These are phyloP conservation scores for Kodamaea restingae DNA, from an alignment of 805 yeast species.

Conservation along the genomic window DNA sequence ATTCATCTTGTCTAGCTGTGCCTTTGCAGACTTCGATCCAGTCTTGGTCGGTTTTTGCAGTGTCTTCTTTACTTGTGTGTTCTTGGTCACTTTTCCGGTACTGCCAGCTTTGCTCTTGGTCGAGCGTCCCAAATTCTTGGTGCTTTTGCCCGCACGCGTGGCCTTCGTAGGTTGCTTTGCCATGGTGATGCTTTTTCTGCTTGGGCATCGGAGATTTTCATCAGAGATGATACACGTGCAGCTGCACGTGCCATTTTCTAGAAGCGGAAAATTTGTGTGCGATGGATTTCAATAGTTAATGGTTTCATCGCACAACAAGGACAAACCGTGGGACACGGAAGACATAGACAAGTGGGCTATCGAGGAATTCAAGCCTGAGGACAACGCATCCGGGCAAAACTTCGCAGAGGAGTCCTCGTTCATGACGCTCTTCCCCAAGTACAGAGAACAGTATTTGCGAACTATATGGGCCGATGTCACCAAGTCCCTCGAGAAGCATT, in stretches of 20 bases:
- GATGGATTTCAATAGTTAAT: conserved; percentile 32
- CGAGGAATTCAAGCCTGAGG: conserved; percentile 86
- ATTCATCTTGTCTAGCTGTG: conserved; percentile 32
- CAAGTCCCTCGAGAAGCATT: conserved; percentile 64
- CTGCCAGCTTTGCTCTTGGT: neutral
- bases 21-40: conserved; percentile 28
- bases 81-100: neutral
- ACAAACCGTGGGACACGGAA: conserved; percentile 97
- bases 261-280: conserved; percentile 1
- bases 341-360: conserved; percentile 91
- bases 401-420: conserved; percentile 96
- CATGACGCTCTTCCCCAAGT: conserved; percentile 93
- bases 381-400: conserved; percentile 79
- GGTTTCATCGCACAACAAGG: conserved; percentile 92
- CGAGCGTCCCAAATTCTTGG: neutral
- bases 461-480: conserved; percentile 94
- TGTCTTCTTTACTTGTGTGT: neutral
- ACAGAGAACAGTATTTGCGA: conserved; percentile 85
- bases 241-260: neutral
- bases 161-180: conserved; percentile 2
- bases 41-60: conserved; percentile 11
- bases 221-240: too few species aligned
- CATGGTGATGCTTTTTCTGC: neutral
- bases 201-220: neutral
- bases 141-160: conserved; percentile 1